A percentile compares a stretch with the other conserved stretches of the same genome.
Evolutionary conservation across 2,329 filamentous ascomycete species (phyloP).

Genomic region (Paecilomyces sp.): DNA sequence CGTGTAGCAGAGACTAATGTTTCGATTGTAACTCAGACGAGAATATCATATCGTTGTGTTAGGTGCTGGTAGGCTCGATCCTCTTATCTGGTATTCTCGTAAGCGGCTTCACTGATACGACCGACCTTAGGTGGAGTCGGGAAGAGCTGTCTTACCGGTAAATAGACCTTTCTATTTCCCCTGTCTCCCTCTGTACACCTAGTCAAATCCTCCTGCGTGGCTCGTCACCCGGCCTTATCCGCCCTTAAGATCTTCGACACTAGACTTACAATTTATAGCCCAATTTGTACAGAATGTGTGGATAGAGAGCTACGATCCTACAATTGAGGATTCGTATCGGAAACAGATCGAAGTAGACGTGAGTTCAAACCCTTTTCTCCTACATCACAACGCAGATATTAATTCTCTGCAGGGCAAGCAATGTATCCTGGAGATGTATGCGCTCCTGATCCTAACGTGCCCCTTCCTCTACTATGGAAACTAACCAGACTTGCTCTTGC

Average conservation of each 20-base stretch:
- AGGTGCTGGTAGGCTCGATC: slow-evolving; percentile 56
- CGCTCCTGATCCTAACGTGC: slow-evolving; percentile 10
- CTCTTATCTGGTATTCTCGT: slow-evolving; percentile 3
- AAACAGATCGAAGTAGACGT: slow-evolving; percentile 89
- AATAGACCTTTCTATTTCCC: slow-evolving; percentile 18
- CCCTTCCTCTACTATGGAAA: slow-evolving; percentile 1
- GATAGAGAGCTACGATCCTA: slow-evolving; percentile 87
- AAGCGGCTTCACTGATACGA: slow-evolving; percentile 12
- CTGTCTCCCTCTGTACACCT: not conserved
- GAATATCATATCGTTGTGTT: slow-evolving; percentile 80
- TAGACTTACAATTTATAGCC: slow-evolving; percentile 44
- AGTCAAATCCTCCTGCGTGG: slow-evolving; percentile 8
- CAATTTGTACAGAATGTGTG: slow-evolving; percentile 93
- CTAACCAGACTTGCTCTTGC: slow-evolving; percentile 7
- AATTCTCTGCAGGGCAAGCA: slow-evolving; percentile 61
- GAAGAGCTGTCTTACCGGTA: slow-evolving; percentile 88
- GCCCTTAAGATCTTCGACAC: slow-evolving; percentile 1
- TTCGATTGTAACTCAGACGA: slow-evolving; percentile 42
- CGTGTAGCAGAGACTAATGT: not conserved
- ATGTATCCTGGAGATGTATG: slow-evolving; percentile 83
- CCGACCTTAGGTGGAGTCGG: slow-evolving; percentile 67
- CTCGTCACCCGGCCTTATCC: slow-evolving; percentile 3
- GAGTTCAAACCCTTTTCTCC: slow-evolving; percentile 34
- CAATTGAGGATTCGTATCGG: slow-evolving; percentile 80
- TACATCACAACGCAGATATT: slow-evolving; percentile 21